A percentile compares a stretch with the other conserved stretches of the same genome.
Conservation (phyloP, 768 basidiomycete genomes). For the Mycena olivaceomarginata region DNA sequence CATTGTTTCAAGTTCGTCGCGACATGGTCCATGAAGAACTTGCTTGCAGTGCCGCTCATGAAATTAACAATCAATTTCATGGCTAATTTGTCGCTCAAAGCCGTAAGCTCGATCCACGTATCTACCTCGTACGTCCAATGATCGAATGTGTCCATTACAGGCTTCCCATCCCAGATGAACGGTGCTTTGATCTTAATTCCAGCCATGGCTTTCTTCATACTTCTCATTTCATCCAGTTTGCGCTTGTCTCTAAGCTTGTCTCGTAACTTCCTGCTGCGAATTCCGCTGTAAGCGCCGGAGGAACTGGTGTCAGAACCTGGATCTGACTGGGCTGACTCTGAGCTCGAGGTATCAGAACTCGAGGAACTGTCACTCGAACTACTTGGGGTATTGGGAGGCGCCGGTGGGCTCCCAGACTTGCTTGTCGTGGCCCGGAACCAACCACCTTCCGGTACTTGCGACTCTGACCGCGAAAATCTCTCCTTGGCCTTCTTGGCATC, state of each 20-base stretch:
- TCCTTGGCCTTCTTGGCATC: too few relatives aligned
- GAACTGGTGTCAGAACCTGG: neutral
- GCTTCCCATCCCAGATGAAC: conserved; percentile 41
- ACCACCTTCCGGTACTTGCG: conserved; percentile 25
- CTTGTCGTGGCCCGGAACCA: conserved; percentile 22
- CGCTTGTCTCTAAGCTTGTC: too few relatives aligned
- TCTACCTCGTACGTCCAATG: conserved; percentile 38
- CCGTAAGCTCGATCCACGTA: conserved; percentile 41
- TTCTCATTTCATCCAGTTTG: too few relatives aligned
- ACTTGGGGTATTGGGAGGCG: neutral
- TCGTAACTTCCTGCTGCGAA: neutral
- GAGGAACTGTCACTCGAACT: neutral
- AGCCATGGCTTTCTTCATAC: neutral
- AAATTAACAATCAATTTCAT: conserved; percentile 44
- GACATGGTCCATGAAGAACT: conserved; percentile 49
- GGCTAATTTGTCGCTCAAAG: conserved; percentile 26
- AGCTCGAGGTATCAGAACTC: neutral
- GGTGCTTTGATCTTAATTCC: conserved; percentile 40
- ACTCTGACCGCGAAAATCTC: neutral
- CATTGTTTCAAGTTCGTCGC: conserved; percentile 26
- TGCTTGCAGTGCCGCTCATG: conserved; percentile 44
- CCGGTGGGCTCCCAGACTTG: neutral
- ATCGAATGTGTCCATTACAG: conserved; percentile 44
- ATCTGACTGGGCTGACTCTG: neutral
- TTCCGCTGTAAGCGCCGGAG: too few relatives aligned